A percentile compares a stretch with the other conserved stretches of the same genome.
phyloP scores from a whole-genome alignment of 169 alveolate genomes.

The Plasmodium berghei region DNA sequence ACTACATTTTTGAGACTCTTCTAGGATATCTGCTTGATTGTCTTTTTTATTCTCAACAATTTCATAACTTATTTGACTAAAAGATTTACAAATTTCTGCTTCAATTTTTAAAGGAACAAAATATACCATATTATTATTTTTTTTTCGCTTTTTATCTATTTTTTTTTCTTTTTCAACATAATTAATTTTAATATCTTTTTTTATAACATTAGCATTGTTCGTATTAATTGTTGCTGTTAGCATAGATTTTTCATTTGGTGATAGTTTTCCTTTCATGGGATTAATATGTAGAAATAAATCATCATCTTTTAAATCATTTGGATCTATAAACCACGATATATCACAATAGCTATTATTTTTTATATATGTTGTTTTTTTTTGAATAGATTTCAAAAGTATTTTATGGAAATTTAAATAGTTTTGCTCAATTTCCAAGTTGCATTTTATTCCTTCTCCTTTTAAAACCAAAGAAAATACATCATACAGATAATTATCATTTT shows the following conservation, averaged over 20 bases:
- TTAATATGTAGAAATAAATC: constrained; percentile 9
- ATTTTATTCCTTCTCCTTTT: constrained; percentile 64
- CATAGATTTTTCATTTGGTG: constrained; percentile 36
- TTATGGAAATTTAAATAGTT: constrained; percentile 52
- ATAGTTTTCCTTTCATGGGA: constrained; percentile 42
- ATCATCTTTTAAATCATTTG: constrained; percentile 19
- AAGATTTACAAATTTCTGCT: constrained; percentile 63
- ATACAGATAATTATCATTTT: constrained; percentile 16
- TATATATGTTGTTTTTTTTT: constrained; percentile 32
- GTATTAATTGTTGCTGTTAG: constrained; percentile 45
- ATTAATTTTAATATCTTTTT: constrained; percentile 44
- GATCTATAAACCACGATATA: constrained; percentile 51
- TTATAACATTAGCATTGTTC: constrained; percentile 12
- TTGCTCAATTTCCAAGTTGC: constrained; percentile 35
- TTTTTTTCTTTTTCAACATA: constrained; percentile 21
- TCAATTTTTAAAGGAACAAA: constrained; percentile 9
- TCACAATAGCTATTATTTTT: constrained; percentile 55
- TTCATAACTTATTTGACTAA: constrained; percentile 32
- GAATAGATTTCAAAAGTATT: constrained; percentile 46
- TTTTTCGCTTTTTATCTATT: constrained; percentile 20
- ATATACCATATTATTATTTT: constrained; percentile 12
- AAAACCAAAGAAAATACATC: constrained; percentile 39
- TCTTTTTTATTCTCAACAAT: constrained; percentile 21
- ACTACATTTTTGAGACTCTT: not conserved
- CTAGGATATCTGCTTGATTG: constrained; percentile 1